These are phyloP conservation scores for Boletellus ananiceps DNA, from an alignment of 768 basidiomycete genomes.

Conservation along the genomic window DNA sequence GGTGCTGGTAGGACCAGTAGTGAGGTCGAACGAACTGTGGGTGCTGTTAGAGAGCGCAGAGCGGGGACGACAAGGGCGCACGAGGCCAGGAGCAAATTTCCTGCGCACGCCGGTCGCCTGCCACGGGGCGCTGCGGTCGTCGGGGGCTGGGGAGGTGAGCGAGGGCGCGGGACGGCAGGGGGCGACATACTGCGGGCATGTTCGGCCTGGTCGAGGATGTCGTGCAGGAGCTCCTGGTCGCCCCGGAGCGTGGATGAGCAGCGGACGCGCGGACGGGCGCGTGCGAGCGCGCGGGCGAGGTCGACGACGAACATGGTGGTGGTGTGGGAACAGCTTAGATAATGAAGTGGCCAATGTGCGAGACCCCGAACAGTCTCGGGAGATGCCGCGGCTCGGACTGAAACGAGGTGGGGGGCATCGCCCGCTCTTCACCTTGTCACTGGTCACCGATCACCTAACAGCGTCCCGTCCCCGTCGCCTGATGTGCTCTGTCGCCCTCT, in stretches of 20 bases:
- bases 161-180: too few relatives aligned
- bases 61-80: background rate
- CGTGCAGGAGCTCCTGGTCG: slow-evolving; percentile 21
- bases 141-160: too few relatives aligned
- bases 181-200: slow-evolving; percentile 12
- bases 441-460: slow-evolving; percentile 11
- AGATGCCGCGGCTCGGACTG: slow-evolving; percentile 4
- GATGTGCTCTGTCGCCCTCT: slow-evolving; percentile 14
- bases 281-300: slow-evolving; percentile 12
- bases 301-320: slow-evolving; percentile 13
- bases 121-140: slow-evolving; percentile 14
- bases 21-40: slow-evolving; percentile 45
- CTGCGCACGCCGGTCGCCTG: slow-evolving; percentile 24
- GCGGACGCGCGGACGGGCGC: slow-evolving; percentile 2
- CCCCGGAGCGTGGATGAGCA: slow-evolving; percentile 18
- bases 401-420: slow-evolving; percentile 3
- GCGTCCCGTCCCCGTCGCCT: slow-evolving; percentile 13
- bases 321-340: slow-evolving; percentile 7
- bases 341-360: background rate
- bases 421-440: slow-evolving; percentile 18
- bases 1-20: slow-evolving; percentile 39
- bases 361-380: slow-evolving; percentile 21
- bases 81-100: slow-evolving; percentile 22
- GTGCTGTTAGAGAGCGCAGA: background rate
- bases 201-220: slow-evolving; percentile 25